These are phyloP conservation scores for Trebouxia sp. DNA, from an alignment of 139 green algal genomes.

Conservation along the genomic window DNA sequence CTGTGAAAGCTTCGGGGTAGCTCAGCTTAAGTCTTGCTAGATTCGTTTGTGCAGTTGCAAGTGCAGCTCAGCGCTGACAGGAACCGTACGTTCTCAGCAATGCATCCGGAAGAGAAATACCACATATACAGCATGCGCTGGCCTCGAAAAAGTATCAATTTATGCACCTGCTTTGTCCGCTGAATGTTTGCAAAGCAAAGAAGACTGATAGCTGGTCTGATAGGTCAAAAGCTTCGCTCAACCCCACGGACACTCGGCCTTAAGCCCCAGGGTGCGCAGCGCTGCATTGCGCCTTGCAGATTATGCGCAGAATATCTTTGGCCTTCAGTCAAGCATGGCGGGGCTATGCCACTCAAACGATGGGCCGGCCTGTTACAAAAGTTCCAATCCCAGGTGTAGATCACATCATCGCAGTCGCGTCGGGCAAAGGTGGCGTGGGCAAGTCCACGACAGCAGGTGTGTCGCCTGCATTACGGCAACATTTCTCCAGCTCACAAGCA, in stretches of 20 bases:
- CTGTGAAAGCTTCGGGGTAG: no score
- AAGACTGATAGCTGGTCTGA: background rate
- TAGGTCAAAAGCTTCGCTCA: background rate
- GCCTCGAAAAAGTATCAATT: background rate
- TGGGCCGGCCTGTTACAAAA: constrained; percentile 12
- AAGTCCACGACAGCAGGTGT: constrained; percentile 90
- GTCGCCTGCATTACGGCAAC: no score
- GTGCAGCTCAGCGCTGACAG: no score
- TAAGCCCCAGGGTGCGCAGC: no score
- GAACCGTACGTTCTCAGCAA: no score
- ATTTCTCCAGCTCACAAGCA: background rate
- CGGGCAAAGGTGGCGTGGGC: constrained; percentile 92
- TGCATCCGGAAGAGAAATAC: no score
- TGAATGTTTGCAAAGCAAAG: background rate
- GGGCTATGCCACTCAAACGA: constrained; percentile 13
- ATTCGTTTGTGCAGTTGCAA: no score
- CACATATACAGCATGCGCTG: no score
- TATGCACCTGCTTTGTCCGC: background rate
- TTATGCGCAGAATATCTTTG: background rate
- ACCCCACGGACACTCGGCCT: background rate
- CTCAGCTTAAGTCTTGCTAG: no score
- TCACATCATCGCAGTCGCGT: constrained; percentile 86
- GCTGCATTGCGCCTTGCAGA: background rate
- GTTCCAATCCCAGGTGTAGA: constrained; percentile 58
- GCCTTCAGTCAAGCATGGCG: background rate